These are phyloP conservation scores for Flaveria robusta DNA, from an alignment of 129 eudicot genomes.

Conservation along the genomic window DNA sequence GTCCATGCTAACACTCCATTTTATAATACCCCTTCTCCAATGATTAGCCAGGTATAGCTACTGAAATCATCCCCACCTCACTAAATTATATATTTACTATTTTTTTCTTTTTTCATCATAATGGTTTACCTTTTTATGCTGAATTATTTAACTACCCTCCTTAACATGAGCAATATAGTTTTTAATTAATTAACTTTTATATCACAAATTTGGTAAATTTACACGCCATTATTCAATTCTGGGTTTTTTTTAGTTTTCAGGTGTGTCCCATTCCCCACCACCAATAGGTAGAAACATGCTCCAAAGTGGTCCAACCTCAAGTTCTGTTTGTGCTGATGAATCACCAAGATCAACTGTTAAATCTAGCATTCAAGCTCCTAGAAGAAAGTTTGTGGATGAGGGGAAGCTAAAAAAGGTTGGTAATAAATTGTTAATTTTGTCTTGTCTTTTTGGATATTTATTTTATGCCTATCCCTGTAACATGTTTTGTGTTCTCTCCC, in stretches of 20 bases:
- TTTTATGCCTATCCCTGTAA: conserved; percentile 19
- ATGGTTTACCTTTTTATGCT: background rate
- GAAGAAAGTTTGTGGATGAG: conserved; percentile 91
- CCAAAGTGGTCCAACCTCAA: conserved; percentile 54
- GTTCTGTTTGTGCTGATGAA: conserved; percentile 55
- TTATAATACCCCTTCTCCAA: conserved; percentile 92
- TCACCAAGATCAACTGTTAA: conserved; percentile 47
- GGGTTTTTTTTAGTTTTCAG: conserved; percentile 65
- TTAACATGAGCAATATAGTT: background rate
- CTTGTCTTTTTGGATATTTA: background rate
- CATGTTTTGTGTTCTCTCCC: conserved; percentile 23
- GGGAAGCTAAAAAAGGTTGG: conserved; percentile 89
- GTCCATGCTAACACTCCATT: conserved; percentile 61
- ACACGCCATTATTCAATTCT: conserved; percentile 13
- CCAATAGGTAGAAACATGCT: conserved; percentile 75
- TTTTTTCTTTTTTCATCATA: background rate
- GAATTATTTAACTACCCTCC: background rate
- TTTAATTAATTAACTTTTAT: background rate
- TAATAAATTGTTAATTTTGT: background rate
- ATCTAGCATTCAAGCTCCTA: conserved; percentile 73
- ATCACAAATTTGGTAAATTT: conserved; percentile 4
- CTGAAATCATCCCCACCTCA: background rate
- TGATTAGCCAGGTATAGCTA: conserved; percentile 72
- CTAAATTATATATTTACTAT: background rate
- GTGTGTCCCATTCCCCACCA: conserved; percentile 70